Evolutionary conservation across 352 stramenopile genomes (phyloP), one percentile per base, ranked within the genome.

Genomic region (Phytopythium delawarense): DNA sequence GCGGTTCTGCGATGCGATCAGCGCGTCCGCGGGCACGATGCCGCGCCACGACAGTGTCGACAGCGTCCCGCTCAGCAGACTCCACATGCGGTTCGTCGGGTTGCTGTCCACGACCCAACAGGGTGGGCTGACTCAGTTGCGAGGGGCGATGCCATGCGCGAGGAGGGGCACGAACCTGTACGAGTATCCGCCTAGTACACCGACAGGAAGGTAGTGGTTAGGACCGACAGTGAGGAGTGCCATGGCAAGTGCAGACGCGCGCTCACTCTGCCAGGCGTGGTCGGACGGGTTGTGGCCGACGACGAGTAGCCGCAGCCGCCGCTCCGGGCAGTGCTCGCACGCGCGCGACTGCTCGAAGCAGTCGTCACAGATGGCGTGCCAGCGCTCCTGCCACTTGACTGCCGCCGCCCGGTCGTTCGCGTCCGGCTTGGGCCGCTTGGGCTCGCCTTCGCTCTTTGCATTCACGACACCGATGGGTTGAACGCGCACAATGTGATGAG

Each of bases 251-350:
- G 4, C 54, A 39, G 42, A 4, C 15, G 2, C 23, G n/a, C 21
- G 65, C 64, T 62, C 64, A 78, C 78, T 89, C 45, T 79, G 71
- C 88, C 89, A 97, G n/a, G 89, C 89, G 76, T 96, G 86, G 39
- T 96, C 84, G 0, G 87, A 96, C 11, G 89, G 89, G 56, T 97
- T 97, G 71, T 96, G 88, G 0, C 89, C 89, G 2, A 96, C 81
- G 60, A 97, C 84, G 44, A 97, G 72, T 39, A 97, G 65, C 9
- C 83, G 78, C 39, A 97, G 72, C 23, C 81, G 77, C 7, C 59
- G 63, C 56, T 96, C 89, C 7, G 50, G 61, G 55, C 76, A 75
- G 67, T 97, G 88, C 39, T 45, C 57, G 64, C 89, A 97, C 55
- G 74, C 62, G 12, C 64, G 57, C 13, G 37, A 66, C 9, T 51